A percentile compares a stretch with the other conserved stretches of the same genome.
Evolutionary conservation across 495 filamentous ascomycete genomes (phyloP).

Genomic region (Cairneyella variabilis): DNA sequence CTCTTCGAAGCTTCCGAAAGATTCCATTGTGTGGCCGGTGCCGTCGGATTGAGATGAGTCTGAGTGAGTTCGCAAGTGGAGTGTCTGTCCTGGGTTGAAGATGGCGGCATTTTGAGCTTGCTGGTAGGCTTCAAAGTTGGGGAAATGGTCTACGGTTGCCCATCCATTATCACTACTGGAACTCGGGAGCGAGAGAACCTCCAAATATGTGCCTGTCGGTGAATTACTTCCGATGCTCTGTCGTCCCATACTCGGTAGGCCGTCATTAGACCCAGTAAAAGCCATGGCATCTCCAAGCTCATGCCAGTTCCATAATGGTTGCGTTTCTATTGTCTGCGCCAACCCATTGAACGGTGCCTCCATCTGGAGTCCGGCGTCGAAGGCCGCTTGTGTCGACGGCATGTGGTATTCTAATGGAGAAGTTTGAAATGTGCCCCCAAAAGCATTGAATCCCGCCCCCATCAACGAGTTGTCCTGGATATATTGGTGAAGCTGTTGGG

Average conservation of each 20-base stretch:
- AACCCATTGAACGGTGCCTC: conserved; percentile 59
- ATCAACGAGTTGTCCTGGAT: conserved; percentile 47
- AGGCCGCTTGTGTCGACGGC: conserved; percentile 59
- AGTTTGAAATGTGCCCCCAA: conserved; percentile 44
- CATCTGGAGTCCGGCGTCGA: conserved; percentile 61
- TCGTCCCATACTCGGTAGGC: conserved; percentile 46
- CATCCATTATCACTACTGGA: conserved; percentile 84
- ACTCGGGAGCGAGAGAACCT: conserved; percentile 72
- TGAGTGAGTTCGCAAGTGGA: conserved; percentile 80
- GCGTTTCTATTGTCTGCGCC: conserved; percentile 57
- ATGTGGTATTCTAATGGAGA: conserved; percentile 66
- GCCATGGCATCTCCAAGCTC: conserved; percentile 62
- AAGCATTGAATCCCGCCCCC: conserved; percentile 39
- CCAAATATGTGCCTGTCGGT: conserved; percentile 76
- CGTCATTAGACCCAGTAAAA: conserved; percentile 43
- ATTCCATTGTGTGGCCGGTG: conserved; percentile 45
- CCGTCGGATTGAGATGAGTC: conserved; percentile 76
- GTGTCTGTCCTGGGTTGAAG: conserved; percentile 80
- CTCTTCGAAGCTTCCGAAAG: conserved; percentile 80
- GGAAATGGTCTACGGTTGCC: conserved; percentile 63
- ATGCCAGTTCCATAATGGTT: conserved; percentile 69
- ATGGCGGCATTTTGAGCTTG: conserved; percentile 59
- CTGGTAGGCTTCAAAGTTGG: conserved; percentile 42
- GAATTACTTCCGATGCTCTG: conserved; percentile 69
- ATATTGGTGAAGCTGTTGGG: conserved; percentile 49